These are phyloP conservation scores for Austropuccinia psidii DNA, from an alignment of 1,284 basidiomycete genomes.

Conservation along the genomic window DNA sequence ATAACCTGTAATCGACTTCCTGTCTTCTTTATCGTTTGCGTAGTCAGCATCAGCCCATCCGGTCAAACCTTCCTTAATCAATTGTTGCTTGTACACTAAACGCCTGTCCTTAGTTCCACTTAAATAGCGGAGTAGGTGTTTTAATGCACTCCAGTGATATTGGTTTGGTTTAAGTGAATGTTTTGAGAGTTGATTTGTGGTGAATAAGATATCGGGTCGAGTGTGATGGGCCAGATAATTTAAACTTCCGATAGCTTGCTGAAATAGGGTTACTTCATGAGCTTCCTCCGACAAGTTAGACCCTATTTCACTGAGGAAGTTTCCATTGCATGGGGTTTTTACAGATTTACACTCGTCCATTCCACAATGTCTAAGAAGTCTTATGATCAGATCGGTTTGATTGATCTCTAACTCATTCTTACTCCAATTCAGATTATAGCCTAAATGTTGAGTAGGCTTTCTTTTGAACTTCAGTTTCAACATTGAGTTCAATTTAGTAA, in stretches of 20 bases:
- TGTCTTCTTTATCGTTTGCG: neutral
- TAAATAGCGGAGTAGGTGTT: neutral
- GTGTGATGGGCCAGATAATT: neutral
- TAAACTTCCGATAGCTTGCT: neutral
- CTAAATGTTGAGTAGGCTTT: neutral
- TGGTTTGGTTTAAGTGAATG: neutral
- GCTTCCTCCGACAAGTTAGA: neutral
- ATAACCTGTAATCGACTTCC: neutral
- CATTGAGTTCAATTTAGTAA: neutral
- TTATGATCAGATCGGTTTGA: neutral
- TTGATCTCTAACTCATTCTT: neutral
- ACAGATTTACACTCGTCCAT: neutral
- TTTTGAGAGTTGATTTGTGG: neutral
- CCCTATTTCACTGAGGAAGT: neutral
- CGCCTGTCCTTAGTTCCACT: neutral
- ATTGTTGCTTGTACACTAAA: too few relatives aligned
- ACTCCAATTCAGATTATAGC: neutral
- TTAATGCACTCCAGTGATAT: neutral
- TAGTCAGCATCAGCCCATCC: neutral
- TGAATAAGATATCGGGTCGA: neutral
- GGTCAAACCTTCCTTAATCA: too few relatives aligned
- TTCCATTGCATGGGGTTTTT: neutral
- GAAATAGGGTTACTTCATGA: neutral
- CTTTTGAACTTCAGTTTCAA: neutral
- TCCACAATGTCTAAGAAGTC: neutral